Conservation (phyloP, 1,284 basidiomycete species). For the Moesziomyces sp. region DNA sequence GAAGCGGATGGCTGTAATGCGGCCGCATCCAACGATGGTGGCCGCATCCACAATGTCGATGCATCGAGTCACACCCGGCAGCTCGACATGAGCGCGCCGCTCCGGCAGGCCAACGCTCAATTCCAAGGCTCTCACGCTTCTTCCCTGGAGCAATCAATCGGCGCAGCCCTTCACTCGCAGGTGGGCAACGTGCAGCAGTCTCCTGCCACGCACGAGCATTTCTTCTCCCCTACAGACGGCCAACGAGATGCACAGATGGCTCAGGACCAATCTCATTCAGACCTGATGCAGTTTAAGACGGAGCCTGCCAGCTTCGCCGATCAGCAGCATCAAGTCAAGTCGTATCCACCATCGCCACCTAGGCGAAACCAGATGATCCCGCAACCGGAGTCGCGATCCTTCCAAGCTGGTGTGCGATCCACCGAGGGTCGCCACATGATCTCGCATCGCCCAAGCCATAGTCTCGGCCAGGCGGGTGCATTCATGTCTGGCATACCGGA, state of each 20-base stretch:
- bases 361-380: conserved; percentile 11
- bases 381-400: conserved; percentile 8
- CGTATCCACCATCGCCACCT: conserved; percentile 33
- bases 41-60: neutral
- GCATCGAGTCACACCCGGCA: conserved; percentile 3
- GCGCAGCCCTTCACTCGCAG: conserved; percentile 7
- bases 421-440: conserved; percentile 12
- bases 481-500: conserved; percentile 21
- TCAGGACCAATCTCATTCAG: neutral
- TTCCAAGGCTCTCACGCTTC: neutral
- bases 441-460: conserved; percentile 44
- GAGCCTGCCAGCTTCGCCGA: conserved; percentile 12
- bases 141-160: conserved; percentile 19
- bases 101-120: neutral
- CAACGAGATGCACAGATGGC: neutral
- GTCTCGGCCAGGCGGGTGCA: conserved; percentile 39
- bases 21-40: neutral
- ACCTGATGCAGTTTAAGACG: conserved; percentile 5
- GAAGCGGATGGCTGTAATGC: no score
- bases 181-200: neutral
- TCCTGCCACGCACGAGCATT: conserved; percentile 4
- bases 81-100: neutral
- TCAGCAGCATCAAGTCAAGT: conserved; percentile 14
- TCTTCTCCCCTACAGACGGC: conserved; percentile 1
- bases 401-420: neutral